Conservation (phyloP, 1,139 yeast species). For the Yarrowia galli region DNA sequence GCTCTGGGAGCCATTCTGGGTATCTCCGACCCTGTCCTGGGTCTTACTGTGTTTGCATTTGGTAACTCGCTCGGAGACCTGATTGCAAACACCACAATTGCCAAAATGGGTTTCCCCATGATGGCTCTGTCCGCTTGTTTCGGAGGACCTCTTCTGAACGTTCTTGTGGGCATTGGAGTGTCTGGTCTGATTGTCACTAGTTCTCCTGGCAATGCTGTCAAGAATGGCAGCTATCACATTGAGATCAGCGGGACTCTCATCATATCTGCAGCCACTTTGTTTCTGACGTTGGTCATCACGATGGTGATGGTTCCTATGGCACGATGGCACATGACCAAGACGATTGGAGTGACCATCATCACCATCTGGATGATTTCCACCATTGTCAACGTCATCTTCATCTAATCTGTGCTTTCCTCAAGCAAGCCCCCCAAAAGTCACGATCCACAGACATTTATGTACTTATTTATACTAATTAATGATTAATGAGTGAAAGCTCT, state of each 20-base stretch:
- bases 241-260: conserved; percentile 58
- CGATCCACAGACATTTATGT: conserved; percentile 15
- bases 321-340: conserved; percentile 68
- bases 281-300: conserved; percentile 62
- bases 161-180: conserved; percentile 68
- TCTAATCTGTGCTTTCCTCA: background rate
- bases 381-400: conserved; percentile 45
- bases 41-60: conserved; percentile 85
- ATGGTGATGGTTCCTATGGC: conserved; percentile 65
- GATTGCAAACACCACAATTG: conserved; percentile 82
- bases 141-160: conserved; percentile 83
- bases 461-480: conserved; percentile 28
- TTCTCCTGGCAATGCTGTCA: conserved; percentile 42
- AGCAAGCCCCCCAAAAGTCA: conserved; percentile 14
- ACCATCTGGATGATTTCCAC: conserved; percentile 61
- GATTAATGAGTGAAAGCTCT: conserved; percentile 11
- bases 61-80: conserved; percentile 94
- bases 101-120: conserved; percentile 83
- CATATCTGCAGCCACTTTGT: conserved; percentile 60
- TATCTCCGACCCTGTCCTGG: conserved; percentile 81
- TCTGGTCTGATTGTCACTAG: conserved; percentile 65
- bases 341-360: conserved; percentile 63
- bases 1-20: conserved; percentile 65
- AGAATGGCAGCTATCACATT: conserved; percentile 47
- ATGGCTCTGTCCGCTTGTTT: conserved; percentile 96